phyloP scores from a whole-genome alignment of 306 rosid species.

The Medicago ruthenica region DNA sequence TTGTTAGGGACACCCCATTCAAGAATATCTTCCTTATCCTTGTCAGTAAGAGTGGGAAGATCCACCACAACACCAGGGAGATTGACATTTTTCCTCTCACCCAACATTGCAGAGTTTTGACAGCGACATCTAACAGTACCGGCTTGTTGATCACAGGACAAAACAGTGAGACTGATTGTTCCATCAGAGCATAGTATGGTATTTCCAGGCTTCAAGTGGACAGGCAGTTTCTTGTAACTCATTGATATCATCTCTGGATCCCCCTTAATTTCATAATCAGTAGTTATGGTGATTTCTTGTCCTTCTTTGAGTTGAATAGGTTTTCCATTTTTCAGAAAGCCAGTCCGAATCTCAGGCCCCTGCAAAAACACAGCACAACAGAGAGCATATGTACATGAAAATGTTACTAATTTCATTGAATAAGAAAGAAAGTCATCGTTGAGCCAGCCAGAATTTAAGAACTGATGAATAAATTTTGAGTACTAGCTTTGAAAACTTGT shows the following conservation, averaged over 20 bases:
- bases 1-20: conserved; percentile 94
- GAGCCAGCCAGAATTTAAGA: too few species aligned
- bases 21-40: conserved; percentile 94
- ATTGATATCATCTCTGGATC: conserved; percentile 70
- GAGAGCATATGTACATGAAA: conserved; percentile 10
- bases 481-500: too few species aligned
- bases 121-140: conserved; percentile 88
- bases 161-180: conserved; percentile 80
- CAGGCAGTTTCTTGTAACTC: conserved; percentile 91
- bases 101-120: conserved; percentile 80
- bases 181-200: conserved; percentile 89
- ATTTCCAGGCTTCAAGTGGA: conserved; percentile 86
- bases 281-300: conserved; percentile 81
- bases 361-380: conserved; percentile 38
- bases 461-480: too few species aligned
- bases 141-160: conserved; percentile 69
- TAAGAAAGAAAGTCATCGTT: neutral
- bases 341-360: conserved; percentile 99
- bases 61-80: conserved; percentile 98
- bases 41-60: conserved; percentile 92
- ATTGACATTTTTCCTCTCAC: conserved; percentile 95
- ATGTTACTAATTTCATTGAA: neutral
- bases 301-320: conserved; percentile 93
- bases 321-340: conserved; percentile 81
- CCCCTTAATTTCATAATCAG: conserved; percentile 84